These are phyloP conservation scores for Monosporozyma unispora DNA, from an alignment of 805 yeast genomes.

Conservation along the genomic window DNA sequence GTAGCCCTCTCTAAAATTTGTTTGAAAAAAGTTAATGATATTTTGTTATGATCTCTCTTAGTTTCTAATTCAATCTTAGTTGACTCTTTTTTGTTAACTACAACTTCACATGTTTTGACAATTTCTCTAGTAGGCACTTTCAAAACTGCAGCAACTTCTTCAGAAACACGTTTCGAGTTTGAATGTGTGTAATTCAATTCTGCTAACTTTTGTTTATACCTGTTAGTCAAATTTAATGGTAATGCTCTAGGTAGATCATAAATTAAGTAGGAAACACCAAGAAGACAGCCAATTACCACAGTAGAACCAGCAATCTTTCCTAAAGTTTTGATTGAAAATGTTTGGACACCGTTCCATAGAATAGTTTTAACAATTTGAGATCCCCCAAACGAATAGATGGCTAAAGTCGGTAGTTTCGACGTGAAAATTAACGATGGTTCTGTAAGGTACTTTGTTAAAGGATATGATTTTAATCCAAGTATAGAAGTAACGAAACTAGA, in stretches of 20 bases:
- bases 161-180: slow-evolving; percentile 70
- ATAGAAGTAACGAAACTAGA: slow-evolving; percentile 1
- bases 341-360: slow-evolving; percentile 31
- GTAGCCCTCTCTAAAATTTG: slow-evolving; percentile 17
- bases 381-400: slow-evolving; percentile 33
- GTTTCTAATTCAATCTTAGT: slow-evolving; percentile 20
- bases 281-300: slow-evolving; percentile 40
- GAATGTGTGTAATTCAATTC: slow-evolving; percentile 67
- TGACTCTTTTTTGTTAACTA: slow-evolving; percentile 21
- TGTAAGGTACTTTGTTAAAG: slow-evolving; percentile 22
- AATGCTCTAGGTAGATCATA: slow-evolving; percentile 83
- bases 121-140: slow-evolving; percentile 78
- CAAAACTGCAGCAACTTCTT: slow-evolving; percentile 75
- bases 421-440: slow-evolving; percentile 29
- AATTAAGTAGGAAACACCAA: slow-evolving; percentile 53
- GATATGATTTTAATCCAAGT: slow-evolving; percentile 18
- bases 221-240: slow-evolving; percentile 71
- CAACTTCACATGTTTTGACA: slow-evolving; percentile 24
- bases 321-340: slow-evolving; percentile 31
- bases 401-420: slow-evolving; percentile 28
- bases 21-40: slow-evolving; percentile 24
- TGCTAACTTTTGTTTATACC: slow-evolving; percentile 53
- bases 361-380: slow-evolving; percentile 32
- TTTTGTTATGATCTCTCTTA: slow-evolving; percentile 15
- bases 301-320: slow-evolving; percentile 48